Evolutionary conservation across 2,329 filamentous ascomycete species (phyloP).

Genomic region (Cordyceps cateniannulata): DNA sequence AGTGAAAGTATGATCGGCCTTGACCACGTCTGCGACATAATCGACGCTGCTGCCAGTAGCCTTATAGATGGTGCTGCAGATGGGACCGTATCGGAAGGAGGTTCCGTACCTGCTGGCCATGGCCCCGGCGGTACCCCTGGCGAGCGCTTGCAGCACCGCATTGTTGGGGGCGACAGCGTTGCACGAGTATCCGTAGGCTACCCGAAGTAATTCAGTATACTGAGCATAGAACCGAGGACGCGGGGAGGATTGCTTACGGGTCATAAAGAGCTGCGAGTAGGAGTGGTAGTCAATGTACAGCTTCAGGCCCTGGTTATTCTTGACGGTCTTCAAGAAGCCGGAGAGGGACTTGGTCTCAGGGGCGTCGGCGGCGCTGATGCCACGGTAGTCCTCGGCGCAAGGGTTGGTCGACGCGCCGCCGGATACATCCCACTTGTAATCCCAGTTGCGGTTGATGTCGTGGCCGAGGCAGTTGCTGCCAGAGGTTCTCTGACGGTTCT

Average conservation of each 20-base stretch:
- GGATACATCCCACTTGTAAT: constrained; percentile 42
- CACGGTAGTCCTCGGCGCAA: constrained; percentile 44
- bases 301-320: constrained; percentile 42
- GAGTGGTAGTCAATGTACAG: constrained; percentile 61
- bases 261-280: constrained; percentile 55
- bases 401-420: constrained; percentile 47
- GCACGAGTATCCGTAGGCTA: constrained; percentile 55
- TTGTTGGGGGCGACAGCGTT: constrained; percentile 38
- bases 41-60: constrained; percentile 42
- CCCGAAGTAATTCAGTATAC: constrained; percentile 46
- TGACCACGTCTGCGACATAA: constrained; percentile 36
- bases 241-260: constrained; percentile 39
- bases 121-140: constrained; percentile 41
- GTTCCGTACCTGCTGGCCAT: constrained; percentile 38
- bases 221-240: constrained; percentile 24
- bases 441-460: constrained; percentile 58
- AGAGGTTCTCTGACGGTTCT: constrained; percentile 43
- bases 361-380: constrained; percentile 35
- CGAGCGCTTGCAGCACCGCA: constrained; percentile 41
- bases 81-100: constrained; percentile 39
- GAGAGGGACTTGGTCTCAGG: constrained; percentile 46
- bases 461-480: constrained; percentile 40
- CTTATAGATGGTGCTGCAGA: constrained; percentile 57
- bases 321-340: constrained; percentile 26
- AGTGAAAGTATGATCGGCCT: constrained; percentile 35